A percentile compares a stretch with the other conserved stretches of the same genome.
These are phyloP conservation scores for Fusarium continuum DNA, from an alignment of 2,329 filamentous ascomycete genomes.

Conservation along the genomic window DNA sequence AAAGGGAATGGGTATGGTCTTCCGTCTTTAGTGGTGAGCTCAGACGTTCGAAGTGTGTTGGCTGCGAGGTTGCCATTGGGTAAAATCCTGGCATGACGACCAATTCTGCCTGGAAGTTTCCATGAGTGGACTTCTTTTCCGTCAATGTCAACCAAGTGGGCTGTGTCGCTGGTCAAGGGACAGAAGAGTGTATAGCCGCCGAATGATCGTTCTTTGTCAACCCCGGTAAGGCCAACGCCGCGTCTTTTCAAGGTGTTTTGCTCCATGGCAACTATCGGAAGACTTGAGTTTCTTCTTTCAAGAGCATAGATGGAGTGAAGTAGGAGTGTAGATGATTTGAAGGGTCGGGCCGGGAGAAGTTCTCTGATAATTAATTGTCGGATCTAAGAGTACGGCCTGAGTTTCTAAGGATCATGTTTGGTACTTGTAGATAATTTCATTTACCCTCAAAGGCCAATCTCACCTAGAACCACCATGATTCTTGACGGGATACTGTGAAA, in stretches of 20 bases:
- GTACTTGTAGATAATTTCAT: neutral
- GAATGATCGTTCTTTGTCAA: conserved; percentile 40
- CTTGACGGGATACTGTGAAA: neutral
- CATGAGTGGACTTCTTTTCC: conserved; percentile 44
- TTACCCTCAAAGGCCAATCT: no score
- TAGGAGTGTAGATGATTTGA: no score
- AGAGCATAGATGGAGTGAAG: no score
- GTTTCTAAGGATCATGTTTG: neutral
- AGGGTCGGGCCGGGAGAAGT: no score
- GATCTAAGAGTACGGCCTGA: neutral
- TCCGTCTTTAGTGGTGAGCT: conserved; percentile 31
- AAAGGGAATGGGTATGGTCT: conserved; percentile 42
- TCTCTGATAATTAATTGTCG: neutral
- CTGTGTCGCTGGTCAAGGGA: conserved; percentile 41
- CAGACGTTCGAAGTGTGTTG: conserved; percentile 39
- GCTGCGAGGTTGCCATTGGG: conserved; percentile 45
- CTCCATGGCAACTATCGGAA: conserved; percentile 42
- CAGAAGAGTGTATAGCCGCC: conserved; percentile 46
- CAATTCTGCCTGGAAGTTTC: conserved; percentile 44
- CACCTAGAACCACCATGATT: neutral
- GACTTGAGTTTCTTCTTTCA: no score
- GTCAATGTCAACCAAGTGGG: conserved; percentile 43
- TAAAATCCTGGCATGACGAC: conserved; percentile 42
- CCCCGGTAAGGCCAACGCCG: conserved; percentile 42
- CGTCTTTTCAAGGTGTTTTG: conserved; percentile 46